Evolutionary conservation across 192 early-diverging fungal species (phyloP), one percentile per base, ranked within the genome.

Genomic region (Spinellus fusiger): DNA sequence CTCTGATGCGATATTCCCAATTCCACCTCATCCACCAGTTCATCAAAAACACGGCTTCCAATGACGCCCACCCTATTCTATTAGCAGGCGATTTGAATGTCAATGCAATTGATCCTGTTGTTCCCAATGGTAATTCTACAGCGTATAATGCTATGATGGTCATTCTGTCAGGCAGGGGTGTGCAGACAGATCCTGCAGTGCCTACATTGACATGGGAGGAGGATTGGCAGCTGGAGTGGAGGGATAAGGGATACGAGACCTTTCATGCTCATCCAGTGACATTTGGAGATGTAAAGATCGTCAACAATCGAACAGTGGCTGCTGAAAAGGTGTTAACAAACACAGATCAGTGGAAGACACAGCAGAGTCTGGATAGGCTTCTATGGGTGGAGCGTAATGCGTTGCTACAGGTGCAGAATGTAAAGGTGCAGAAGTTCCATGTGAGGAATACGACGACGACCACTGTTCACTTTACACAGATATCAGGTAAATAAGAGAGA

Each of bases 261-360:
- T 75, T 73, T 31, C 86, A 84, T 3, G 77, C 85, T 60, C 88
- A 90, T 35, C 89, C 89, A 9, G 78, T 92, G 9, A 91, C 90
- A 1, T 88, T 86, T 77, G 88, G 85, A 28, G 87, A 90, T 47
- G 61, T 70, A 2, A 58, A 77, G 13, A 78, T 61, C 53, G 58
- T 70, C n/a, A 50, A 84, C 34, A 81, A 81, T 20, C 29, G 35
- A 16, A 18, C 56, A 10, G 20, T 48, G 7, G 82, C 86, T 4
- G 66, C 77, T 28, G 86, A 88, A 62, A 84, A 80, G 0, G 69
- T 81, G 7, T 56, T 88, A 61, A 85, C 85, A 3, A 73, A 69
- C 29, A 56, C 33, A 34, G 60, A 74, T 22, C 82, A 84, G 27
- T 70, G 73, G 46, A 60, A 64, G 54, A 61, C 67, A 1, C 68